Evolutionary conservation across 2,329 filamentous ascomycete genomes (phyloP), one percentile per base, ranked within the genome.

Genomic region (Teratosphaeria destructans): DNA sequence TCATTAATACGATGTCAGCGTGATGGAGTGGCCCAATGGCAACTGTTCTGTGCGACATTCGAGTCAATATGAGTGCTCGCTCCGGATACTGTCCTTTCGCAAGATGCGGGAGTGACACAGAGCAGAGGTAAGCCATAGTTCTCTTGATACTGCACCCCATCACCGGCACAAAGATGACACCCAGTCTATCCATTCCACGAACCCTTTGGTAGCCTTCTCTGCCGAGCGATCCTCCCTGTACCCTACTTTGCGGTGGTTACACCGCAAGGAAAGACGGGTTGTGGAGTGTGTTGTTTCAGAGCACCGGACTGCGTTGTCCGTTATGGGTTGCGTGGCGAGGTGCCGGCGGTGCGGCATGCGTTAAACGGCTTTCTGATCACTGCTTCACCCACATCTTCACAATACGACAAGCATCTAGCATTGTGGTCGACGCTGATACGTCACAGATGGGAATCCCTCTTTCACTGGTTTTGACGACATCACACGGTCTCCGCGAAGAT

Each of bases 101-200:
- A 16, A 12, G 4, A 43, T 14, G 2, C 43, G 43, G 5, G 19
- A 49, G 6, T 23, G 43, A 5, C n/a, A n/a, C 23, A 10, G 16
- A 12, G 16, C 35, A 39, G 26, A 49, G 43, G 43, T 49, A 19
- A 19, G 43, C 43, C 8, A 49, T 49, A 32, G 11, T 26, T 54
- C 53, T 54, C 11, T n/a, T 19, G 23, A 52, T 26, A 11, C 53
- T 14, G 16, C n/a, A 54, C 12, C 37, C 49, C 35, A 34, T 8
- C 11, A 49, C n/a, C 37, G n/a, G 43, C 43, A 54, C 27, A 54
- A 72, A 64, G 72, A 74, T 73, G 71, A 72, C 68, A 70, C 61
- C 68, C 56, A 73, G 72, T 73, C 70, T 68, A 74, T 74, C 72
- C 72, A 74, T 74, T 74, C 72, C 67, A 73, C 68, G 70, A 74